Conservation (phyloP, 202 grass and related monocot genomes). For the Schoenoplectus tabernaemontani region DNA sequence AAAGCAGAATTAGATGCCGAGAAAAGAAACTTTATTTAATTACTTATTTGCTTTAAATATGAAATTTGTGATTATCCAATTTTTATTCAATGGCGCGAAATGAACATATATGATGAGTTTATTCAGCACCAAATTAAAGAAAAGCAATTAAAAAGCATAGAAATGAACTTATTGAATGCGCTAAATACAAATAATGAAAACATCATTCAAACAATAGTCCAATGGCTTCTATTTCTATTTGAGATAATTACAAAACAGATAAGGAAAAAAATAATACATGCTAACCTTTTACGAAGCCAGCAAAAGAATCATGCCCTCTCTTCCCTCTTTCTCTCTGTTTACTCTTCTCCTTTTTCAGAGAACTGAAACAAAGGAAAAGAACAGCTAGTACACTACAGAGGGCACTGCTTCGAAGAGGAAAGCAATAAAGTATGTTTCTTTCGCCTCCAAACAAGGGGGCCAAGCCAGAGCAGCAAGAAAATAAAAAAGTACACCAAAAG, state of each 20-base stretch:
- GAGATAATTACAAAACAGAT: neutral
- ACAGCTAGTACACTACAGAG: slow-evolving; percentile 17
- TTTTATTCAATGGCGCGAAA: neutral
- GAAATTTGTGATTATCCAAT: neutral
- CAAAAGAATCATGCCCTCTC: neutral
- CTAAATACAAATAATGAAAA: neutral
- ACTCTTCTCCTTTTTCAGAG: slow-evolving; percentile 9
- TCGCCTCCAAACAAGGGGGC: slow-evolving; percentile 11
- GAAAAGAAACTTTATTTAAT: neutral
- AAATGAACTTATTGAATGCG: no score
- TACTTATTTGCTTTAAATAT: neutral
- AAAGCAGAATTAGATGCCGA: neutral
- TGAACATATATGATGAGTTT: neutral
- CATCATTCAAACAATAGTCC: neutral
- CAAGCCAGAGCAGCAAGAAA: slow-evolving; percentile 20
- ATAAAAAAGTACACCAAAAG: slow-evolving; percentile 14
- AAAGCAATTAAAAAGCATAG: neutral
- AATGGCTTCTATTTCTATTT: neutral
- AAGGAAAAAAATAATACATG: neutral
- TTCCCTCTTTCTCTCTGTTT: neutral
- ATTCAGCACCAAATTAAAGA: neutral
- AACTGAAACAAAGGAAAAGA: neutral
- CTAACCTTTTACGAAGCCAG: slow-evolving; percentile 18
- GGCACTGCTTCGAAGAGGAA: slow-evolving; percentile 5
- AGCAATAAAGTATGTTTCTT: slow-evolving; percentile 10